Conservation (phyloP, 78 protist species). For the Dictyostelium citrinum region DNA sequence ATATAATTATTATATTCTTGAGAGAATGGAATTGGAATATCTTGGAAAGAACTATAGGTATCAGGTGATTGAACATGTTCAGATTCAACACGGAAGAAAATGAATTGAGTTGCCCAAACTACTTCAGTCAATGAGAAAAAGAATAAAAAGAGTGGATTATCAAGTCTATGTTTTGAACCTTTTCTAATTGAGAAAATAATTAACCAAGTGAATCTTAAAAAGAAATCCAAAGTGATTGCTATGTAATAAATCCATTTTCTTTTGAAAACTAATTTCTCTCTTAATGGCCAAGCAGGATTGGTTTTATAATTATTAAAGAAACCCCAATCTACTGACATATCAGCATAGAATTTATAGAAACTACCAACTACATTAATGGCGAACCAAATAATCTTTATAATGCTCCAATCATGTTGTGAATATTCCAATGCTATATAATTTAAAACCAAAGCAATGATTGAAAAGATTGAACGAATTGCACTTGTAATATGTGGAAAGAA, state of each 20-base stretch:
- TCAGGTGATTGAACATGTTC: conserved; percentile 44
- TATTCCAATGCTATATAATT: conserved; percentile 38
- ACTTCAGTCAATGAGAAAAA: conserved; percentile 61
- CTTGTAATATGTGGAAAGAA: conserved; percentile 73
- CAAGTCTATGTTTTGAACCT: conserved; percentile 47
- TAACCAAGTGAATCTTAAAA: conserved; percentile 60
- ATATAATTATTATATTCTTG: conserved; percentile 15
- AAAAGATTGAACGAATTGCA: conserved; percentile 63
- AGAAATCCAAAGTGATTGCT: conserved; percentile 23
- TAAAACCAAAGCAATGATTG: conserved; percentile 12
- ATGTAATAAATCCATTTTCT: conserved; percentile 45
- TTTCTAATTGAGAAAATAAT: conserved; percentile 35
- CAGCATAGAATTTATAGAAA: conserved; percentile 64
- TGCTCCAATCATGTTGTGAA: neutral
- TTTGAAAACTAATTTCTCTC: conserved; percentile 38
- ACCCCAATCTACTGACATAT: conserved; percentile 69
- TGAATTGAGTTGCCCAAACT: conserved; percentile 60
- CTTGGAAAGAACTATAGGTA: conserved; percentile 12
- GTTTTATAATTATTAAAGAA: conserved; percentile 12
- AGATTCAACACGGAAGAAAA: conserved; percentile 56
- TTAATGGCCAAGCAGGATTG: conserved; percentile 25
- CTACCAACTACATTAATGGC: conserved; percentile 25
- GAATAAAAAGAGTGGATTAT: conserved; percentile 55
- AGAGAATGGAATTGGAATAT: conserved; percentile 51
- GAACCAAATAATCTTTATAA: conserved; percentile 20